These are phyloP conservation scores for Podospora comata DNA, from an alignment of 495 filamentous ascomycete genomes.

Conservation along the genomic window DNA sequence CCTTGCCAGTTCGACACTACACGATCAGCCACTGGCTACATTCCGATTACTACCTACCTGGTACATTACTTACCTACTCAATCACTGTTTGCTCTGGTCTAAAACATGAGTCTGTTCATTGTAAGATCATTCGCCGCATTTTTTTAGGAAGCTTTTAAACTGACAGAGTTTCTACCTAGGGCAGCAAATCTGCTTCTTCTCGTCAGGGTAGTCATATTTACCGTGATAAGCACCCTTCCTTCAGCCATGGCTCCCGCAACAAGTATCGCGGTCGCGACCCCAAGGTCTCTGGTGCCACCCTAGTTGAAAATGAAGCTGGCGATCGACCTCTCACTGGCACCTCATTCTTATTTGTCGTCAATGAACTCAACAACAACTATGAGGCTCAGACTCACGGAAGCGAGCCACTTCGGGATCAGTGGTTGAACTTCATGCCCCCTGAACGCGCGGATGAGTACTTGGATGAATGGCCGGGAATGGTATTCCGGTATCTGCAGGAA, in stretches of 20 bases:
- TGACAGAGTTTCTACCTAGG: background rate
- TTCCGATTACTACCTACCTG: background rate
- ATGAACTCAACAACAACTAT: background rate
- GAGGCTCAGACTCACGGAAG: background rate
- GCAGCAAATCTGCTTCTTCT: background rate
- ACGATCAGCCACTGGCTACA: background rate
- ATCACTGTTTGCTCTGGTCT: background rate
- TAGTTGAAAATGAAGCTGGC: background rate
- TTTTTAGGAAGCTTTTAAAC: background rate
- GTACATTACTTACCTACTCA: too few species aligned
- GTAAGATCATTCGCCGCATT: background rate
- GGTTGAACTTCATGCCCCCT: background rate
- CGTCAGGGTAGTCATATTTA: background rate
- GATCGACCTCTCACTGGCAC: background rate
- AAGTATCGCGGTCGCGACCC: background rate
- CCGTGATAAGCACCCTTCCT: background rate
- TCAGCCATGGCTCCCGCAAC: background rate
- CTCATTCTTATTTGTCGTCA: background rate
- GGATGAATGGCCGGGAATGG: background rate
- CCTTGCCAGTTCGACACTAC: background rate
- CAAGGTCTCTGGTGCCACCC: background rate
- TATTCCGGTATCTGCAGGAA: background rate
- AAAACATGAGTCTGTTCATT: background rate
- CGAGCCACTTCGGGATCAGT: background rate
- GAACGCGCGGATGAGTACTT: background rate